Evolutionary conservation across 345 rosid genomes (phyloP).

Genomic region (Lenwebbia sp.): DNA sequence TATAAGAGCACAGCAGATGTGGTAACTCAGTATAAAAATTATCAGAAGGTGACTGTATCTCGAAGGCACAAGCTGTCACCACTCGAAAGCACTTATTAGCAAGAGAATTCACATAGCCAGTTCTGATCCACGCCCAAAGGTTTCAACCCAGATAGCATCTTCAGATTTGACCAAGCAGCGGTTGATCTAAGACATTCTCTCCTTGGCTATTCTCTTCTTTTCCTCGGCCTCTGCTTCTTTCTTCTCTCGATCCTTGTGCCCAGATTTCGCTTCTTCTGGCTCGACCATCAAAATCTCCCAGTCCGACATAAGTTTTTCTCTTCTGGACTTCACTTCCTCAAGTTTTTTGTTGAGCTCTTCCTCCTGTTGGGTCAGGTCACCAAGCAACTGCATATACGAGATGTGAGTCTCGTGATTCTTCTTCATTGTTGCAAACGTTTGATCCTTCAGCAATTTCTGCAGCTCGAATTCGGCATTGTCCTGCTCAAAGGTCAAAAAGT

Average conservation of each 20-base stretch:
- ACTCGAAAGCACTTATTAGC: neutral
- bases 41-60: neutral
- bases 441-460: neutral
- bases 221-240: neutral
- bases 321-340: neutral
- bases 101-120: neutral
- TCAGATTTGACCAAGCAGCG: slow-evolving; percentile 3
- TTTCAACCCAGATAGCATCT: neutral
- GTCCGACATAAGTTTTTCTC: neutral
- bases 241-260: neutral
- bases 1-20: neutral
- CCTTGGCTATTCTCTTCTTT: slow-evolving; percentile 5
- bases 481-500: slow-evolving; percentile 1
- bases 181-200: slow-evolving; percentile 1
- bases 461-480: neutral
- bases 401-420: neutral
- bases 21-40: neutral
- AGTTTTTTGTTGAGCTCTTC: neutral
- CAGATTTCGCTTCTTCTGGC: neutral
- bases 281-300: neutral
- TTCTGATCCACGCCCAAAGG: neutral
- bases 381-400: neutral
- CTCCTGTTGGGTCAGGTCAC: neutral
- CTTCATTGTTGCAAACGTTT: neutral
- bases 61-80: neutral